Evolutionary conservation across 129 eudicot genomes (phyloP).

Genomic region (Saussurea involucrata): DNA sequence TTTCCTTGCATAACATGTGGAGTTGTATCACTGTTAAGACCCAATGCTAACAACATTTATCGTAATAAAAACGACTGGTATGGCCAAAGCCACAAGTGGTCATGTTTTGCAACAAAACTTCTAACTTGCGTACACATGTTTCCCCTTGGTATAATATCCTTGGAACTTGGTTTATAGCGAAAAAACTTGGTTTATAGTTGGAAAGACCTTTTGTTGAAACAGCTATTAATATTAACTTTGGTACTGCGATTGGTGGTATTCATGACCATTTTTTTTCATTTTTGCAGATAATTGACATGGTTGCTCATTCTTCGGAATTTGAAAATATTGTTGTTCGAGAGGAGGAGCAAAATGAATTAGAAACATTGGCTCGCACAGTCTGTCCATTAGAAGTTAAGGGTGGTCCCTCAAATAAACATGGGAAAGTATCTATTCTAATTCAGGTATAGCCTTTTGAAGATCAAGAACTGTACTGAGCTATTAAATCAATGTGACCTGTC

Average conservation of each 20-base stretch:
- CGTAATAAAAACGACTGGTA: neutral
- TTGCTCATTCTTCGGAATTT: conserved; percentile 96
- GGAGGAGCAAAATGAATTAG: conserved; percentile 94
- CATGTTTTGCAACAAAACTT: neutral
- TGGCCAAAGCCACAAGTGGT: neutral
- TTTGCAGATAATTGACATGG: conserved; percentile 91
- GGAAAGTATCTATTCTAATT: conserved; percentile 94
- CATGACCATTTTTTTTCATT: neutral
- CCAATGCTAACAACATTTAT: conserved; percentile 6
- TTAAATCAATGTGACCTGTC: neutral
- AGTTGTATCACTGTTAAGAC: neutral
- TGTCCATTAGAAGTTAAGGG: conserved; percentile 97
- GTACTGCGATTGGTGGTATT: conserved; percentile 1
- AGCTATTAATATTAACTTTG: conserved; percentile 3
- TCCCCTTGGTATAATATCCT: neutral
- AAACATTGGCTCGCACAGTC: conserved; percentile 57
- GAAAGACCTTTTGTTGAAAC: neutral
- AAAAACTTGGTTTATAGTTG: neutral
- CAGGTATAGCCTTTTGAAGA: conserved; percentile 52
- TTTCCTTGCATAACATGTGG: conserved; percentile 1
- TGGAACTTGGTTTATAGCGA: neutral
- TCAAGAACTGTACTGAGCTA: neutral
- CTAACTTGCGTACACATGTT: neutral
- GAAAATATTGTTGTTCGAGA: conserved; percentile 97
- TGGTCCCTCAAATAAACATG: conserved; percentile 89